phyloP scores from a whole-genome alignment of 306 rosid species.

The Trichosanthes cucumerina region DNA sequence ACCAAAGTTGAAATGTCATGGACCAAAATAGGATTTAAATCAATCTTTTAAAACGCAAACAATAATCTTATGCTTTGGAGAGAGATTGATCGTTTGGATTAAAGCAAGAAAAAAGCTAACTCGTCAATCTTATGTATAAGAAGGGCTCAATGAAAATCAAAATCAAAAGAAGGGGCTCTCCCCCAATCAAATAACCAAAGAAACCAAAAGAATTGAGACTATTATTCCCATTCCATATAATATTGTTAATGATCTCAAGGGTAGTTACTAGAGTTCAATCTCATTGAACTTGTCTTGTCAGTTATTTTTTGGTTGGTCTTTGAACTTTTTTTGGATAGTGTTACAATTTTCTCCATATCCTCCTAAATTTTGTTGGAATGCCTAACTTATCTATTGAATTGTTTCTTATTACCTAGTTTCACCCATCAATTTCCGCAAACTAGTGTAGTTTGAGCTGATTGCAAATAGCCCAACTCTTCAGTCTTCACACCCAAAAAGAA shows the following conservation, averaged over 20 bases:
- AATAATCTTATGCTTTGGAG: not conserved
- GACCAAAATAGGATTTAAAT: not conserved
- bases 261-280: slow-evolving; percentile 47
- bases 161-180: not conserved
- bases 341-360: not conserved
- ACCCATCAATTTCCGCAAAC: not conserved
- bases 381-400: not conserved
- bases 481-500: not conserved
- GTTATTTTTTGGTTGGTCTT: not conserved
- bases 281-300: not conserved
- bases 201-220: slow-evolving; percentile 36
- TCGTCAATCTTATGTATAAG: not conserved
- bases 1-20: not conserved
- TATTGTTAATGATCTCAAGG: slow-evolving; percentile 83
- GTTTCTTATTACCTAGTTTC: not conserved
- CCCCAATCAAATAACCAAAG: not conserved
- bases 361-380: not conserved
- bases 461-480: not conserved
- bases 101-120: not conserved
- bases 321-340: not conserved
- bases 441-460: not conserved
- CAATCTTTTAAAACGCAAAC: not conserved
- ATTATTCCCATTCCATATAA: slow-evolving; percentile 86
- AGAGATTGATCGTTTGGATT: not conserved
- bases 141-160: not conserved